Base-by-base conservation (phyloP, 805 yeast species). In the Pachysolen tannophilus region DNA sequence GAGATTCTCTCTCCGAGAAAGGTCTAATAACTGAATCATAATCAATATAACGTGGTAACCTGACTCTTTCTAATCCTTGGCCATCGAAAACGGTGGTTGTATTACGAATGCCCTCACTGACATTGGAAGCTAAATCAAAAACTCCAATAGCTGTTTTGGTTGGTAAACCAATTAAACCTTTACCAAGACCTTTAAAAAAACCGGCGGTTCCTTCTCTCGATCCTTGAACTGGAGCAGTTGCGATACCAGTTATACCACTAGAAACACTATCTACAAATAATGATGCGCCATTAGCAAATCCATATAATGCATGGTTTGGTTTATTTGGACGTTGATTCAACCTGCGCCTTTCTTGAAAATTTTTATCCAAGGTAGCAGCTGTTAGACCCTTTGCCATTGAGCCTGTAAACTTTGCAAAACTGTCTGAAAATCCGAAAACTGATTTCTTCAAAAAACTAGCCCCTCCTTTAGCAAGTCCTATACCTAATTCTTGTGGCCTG, bases 61-160 rank as follows among this genome's bases (percentile, higher is more conserved):
- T 71, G 1, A 85, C 83, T 42, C 83, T 78, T 38, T 78, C 83
- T 32, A 88, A 69, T 0, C 80, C 80, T 28, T 78, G 86, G 3
- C 70, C 75, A 53, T 86, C 95, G 52, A 86, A 81, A 1, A 83
- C 90, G 0, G 95, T 84, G 0, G 99, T 86, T 0, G 97, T 84
- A 53, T 81, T 88, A 41, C 88, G 70, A 32, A 94, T 87, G 19
- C 97, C 97, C 53, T 88, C 97, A 60, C 95, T 79, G 25, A 92
- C 78, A 55, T 85, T 90, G 35, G 83, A 82, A 1, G 97, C 95
- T 43, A 94, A 65, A 53, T 92, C 99, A 45, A 92, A 79, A 17
- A 92, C 54, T 9, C 99, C 99, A 46, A 90, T 87, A 0, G 96
- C 95, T 0, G 97, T 85, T 62, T 92, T 92, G 0, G 98, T 88